Evolutionary conservation across 2,329 filamentous ascomycete species (phyloP).

Genomic region (Lecanosticta acicola): DNA sequence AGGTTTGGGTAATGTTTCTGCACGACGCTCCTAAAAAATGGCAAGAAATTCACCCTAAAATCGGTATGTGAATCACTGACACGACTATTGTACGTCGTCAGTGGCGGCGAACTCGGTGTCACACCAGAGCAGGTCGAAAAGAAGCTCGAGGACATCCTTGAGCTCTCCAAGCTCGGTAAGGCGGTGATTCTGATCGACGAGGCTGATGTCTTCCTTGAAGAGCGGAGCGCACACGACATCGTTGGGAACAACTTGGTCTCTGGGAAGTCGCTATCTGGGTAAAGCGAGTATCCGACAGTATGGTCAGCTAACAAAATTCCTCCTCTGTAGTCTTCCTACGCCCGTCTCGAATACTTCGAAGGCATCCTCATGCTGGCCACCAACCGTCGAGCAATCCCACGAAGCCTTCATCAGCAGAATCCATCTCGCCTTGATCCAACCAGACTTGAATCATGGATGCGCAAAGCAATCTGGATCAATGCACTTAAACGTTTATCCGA

Average conservation of each 20-base stretch:
- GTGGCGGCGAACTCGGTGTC: background rate
- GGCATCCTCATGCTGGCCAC: conserved; percentile 44
- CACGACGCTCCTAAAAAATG: conserved; percentile 30
- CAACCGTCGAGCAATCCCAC: conserved; percentile 68
- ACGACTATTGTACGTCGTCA: conserved; percentile 29
- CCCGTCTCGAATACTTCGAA: conserved; percentile 35
- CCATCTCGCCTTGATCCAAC: conserved; percentile 74
- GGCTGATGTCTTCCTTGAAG: conserved; percentile 42
- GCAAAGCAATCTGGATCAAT: conserved; percentile 62
- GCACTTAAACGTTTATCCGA: conserved; percentile 31
- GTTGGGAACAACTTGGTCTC: conserved; percentile 45
- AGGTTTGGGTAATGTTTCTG: conserved; percentile 2
- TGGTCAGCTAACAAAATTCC: background rate
- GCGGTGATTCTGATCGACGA: conserved; percentile 51
- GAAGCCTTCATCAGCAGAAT: conserved; percentile 82
- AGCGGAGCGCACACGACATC: conserved; percentile 38
- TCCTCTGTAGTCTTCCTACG: conserved; percentile 38
- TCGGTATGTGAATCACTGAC: conserved; percentile 40
- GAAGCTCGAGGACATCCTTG: conserved; percentile 15
- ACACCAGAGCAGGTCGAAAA: background rate
- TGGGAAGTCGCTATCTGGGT: background rate
- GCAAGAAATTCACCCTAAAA: conserved; percentile 51
- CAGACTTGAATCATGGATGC: conserved; percentile 62
- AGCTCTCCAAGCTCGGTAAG: conserved; percentile 48
- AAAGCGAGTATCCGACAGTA: no score